Evolutionary conservation across 2,329 filamentous ascomycete genomes (phyloP).

Genomic region (Ascochyta clinopodiicola): DNA sequence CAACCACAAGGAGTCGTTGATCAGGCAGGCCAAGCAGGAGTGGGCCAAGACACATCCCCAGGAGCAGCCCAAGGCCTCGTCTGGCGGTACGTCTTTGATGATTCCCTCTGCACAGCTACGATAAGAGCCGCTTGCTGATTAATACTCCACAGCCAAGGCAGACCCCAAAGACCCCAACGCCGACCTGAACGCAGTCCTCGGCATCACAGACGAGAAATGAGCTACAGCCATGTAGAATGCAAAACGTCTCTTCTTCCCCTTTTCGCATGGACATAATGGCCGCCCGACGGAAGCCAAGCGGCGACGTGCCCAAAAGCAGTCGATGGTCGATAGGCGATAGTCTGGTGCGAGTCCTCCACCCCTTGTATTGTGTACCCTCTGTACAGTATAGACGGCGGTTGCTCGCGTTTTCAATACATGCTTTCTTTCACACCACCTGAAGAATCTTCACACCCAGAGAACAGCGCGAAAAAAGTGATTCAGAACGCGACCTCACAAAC

Average conservation of each 20-base stretch:
- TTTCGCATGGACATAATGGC: slow-evolving; percentile 32
- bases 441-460: background rate
- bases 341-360: slow-evolving; percentile 34
- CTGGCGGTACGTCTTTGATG: slow-evolving; percentile 34
- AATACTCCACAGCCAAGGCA: slow-evolving; percentile 55
- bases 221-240: slow-evolving; percentile 2
- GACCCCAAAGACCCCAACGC: slow-evolving; percentile 88
- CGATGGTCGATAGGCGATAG: slow-evolving; percentile 24
- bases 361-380: slow-evolving; percentile 51
- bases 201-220: slow-evolving; percentile 47
- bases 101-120: background rate
- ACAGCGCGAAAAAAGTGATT: no score
- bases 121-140: background rate
- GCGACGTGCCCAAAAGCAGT: slow-evolving; percentile 23
- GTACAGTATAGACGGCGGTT: slow-evolving; percentile 52
- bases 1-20: slow-evolving; percentile 88
- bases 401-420: slow-evolving; percentile 45
- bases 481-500: no score
- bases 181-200: slow-evolving; percentile 76
- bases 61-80: slow-evolving; percentile 39
- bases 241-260: slow-evolving; percentile 29
- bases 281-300: slow-evolving; percentile 21
- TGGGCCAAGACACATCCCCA: slow-evolving; percentile 75
- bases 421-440: slow-evolving; percentile 17
- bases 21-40: slow-evolving; percentile 90